Evolutionary conservation across 306 rosid genomes (phyloP), one percentile per base, ranked within the genome.

Genomic region (Quercus berberidifolia): DNA sequence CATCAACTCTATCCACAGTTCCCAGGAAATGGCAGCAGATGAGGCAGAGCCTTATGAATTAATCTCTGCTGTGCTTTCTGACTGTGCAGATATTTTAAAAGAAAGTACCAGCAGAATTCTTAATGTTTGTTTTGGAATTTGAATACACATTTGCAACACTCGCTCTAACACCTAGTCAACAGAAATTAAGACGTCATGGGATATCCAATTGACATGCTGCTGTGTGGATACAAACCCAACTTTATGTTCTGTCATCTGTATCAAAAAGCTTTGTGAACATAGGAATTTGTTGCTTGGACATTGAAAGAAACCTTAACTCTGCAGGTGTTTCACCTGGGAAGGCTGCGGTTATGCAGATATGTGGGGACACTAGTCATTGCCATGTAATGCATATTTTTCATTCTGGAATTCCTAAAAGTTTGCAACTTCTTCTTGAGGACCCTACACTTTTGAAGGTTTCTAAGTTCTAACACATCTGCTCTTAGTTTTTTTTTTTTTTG

Each of bases 321-420:
- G 69, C 84, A 92, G 99, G 99, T 79, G 89, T 82, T 87, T 83
- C 96, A 10, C 90, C 92, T 30, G 90, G 96, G 83, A 92, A 89
- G 87, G 92, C 83, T 77, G 98, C 97, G 63, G 97, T 95, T 74
- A 81, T 95, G 99, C 99, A 95, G 85, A 86, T 92, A 78, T 95
- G 97, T 78, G 54, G 65, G 30, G 91, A 79, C 78, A 52, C 82
- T 71, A 83, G 81, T 63, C 85, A 74, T 46, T 95, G 98, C 82
- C 84, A 89, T 76, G 97, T 95, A 79, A 89, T 95, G 83, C 99
- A 95, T 78, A 81, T 92, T 71, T 58, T 91, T 78, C 99, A 95
- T 83, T 89, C 97, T 17, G 99, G 99, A 74, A 87, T 95, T 79
- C 90, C 99, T 69, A 89, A 0, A 82, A 87, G 84, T 84, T 84